A percentile compares a stretch with the other conserved stretches of the same genome.
These are phyloP conservation scores for Barbatosphaeria neglecta DNA, from an alignment of 495 filamentous ascomycete genomes.

Conservation along the genomic window DNA sequence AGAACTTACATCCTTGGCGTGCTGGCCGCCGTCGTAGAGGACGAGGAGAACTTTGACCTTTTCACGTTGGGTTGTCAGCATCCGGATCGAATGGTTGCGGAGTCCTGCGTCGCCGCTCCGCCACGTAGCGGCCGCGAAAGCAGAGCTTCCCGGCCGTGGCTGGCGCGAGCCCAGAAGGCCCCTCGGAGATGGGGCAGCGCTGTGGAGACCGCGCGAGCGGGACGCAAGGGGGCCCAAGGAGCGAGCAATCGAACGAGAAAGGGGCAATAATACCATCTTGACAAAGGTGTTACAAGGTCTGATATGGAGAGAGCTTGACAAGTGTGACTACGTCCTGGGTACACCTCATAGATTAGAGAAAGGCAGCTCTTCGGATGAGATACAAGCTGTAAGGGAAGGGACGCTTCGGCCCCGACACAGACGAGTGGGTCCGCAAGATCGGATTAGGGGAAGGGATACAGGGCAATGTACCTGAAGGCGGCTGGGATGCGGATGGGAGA, in stretches of 20 bases:
- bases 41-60: constrained; percentile 47
- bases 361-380: no score
- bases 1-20: constrained; percentile 36
- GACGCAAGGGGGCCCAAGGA: background rate
- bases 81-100: constrained; percentile 8
- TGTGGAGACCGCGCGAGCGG: background rate
- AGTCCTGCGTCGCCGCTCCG: background rate
- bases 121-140: background rate
- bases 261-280: constrained; percentile 1
- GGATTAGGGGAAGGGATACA: background rate
- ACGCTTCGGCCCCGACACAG: background rate
- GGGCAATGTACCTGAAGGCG: background rate
- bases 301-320: no score
- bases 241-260: background rate
- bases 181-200: background rate
- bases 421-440: background rate
- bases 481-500: background rate
- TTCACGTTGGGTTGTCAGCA: constrained; percentile 37
- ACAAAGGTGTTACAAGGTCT: background rate
- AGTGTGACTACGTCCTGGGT: no score
- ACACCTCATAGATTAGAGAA: no score
- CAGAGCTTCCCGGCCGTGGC: background rate
- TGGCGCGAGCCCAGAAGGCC: background rate
- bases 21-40: constrained; percentile 43
- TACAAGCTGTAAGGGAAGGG: no score